Base-by-base conservation (phyloP, 2,329 filamentous ascomycete species). In the Chaetomium sp. region DNA sequence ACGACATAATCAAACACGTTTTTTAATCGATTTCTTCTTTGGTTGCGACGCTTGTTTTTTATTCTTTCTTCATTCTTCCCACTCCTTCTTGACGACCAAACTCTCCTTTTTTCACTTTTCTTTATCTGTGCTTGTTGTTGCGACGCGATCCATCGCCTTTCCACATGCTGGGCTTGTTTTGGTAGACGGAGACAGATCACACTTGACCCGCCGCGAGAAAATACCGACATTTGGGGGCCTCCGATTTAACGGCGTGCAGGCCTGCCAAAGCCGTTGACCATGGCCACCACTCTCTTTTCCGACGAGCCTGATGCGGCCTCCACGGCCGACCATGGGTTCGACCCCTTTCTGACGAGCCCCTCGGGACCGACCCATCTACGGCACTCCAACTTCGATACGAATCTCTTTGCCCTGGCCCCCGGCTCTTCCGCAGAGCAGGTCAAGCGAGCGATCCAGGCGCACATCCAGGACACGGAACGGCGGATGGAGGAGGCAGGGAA, bases 401-500 rank as follows among this genome's bases (percentile, higher is more conserved):
- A 92, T 51, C 75, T 89, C 34, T 91, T 95, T 69, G 86, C 86
- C 40, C 76, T 92, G 27, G 88, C 88, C 62, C 82, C 89, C n/a
- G 76, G 74, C 53, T 75, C 88, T 34, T 96, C 92, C 0, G 90
- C 92, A 8, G 83, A 85, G 54, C 91, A 96, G 68, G 89, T 91
- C 42, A 95, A 89, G 72, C 86, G 88, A 62, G 91, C 91, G 45
- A 78, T 99, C 45, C 87, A 96, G 71, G 90, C 91, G 51, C 94
- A 97, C 72, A 79, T 99, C 48, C 85, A 88, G 60, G 94, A 99
- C 71, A 96, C 92, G 1, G 90, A 96, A 66, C 86, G 91, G 57
- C 84, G 92, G 56, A 85, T 99, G 60, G 88, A 95, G 66, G 91
- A 97, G 69, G 89, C 92, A 5, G 94, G 90, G 34, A 91, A 88